These are phyloP conservation scores for Camellia oleifera DNA, from an alignment of 179 eudicot genomes.

Conservation along the genomic window DNA sequence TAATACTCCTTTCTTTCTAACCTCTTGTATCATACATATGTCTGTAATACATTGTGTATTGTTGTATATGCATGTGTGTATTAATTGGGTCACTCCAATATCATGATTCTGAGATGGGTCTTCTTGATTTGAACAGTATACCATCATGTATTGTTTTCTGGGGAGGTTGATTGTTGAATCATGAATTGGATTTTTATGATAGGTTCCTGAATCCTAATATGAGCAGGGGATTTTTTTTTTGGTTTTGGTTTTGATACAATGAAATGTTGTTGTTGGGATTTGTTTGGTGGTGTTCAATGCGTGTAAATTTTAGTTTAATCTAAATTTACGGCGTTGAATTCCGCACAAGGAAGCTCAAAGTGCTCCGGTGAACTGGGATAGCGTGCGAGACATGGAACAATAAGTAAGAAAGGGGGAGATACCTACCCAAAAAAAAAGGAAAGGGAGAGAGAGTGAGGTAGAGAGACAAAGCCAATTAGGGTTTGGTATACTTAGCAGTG, in stretches of 20 bases:
- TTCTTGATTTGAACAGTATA: conserved; percentile 1
- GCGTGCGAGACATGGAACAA: no score
- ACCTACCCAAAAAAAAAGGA: no score
- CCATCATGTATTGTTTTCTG: background rate
- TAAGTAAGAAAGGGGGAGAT: no score
- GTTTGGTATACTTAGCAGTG: no score
- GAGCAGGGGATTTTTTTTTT: background rate
- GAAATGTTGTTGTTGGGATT: background rate
- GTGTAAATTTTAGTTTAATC: background rate
- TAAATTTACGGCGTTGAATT: no score
- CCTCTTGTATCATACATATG: no score
- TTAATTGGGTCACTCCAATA: background rate
- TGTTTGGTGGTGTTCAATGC: background rate
- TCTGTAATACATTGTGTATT: background rate
- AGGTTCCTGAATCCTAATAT: background rate
- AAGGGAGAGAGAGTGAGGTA: no score
- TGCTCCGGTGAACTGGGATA: no score
- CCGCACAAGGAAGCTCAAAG: no score
- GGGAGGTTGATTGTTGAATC: background rate
- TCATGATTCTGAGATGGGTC: conserved; percentile 1
- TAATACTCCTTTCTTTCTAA: background rate
- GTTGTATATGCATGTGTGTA: background rate
- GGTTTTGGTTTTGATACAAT: background rate
- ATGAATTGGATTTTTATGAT: background rate
- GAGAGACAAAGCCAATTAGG: no score